Evolutionary conservation across 2,329 filamentous ascomycete genomes (phyloP), one percentile per base, ranked within the genome.

Genomic region (Trichoderma breve): DNA sequence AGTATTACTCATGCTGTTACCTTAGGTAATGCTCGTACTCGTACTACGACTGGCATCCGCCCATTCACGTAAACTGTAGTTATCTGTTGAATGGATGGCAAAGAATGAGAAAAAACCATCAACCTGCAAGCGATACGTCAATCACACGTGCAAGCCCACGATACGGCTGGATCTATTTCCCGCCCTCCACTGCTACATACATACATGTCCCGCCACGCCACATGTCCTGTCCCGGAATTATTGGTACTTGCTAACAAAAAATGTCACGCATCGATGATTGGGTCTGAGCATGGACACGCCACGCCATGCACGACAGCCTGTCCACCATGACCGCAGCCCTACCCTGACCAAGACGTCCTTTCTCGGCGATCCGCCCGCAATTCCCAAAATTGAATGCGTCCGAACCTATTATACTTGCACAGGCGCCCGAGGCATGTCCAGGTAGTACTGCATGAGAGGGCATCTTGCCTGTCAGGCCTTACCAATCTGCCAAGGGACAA

Each of bases 281-380:
- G 57, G 28, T 34, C 58, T 69, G 66, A 28, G 55, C 66, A 30
- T 69, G 53, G 64, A 61, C 67, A 62, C 67, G 67, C 67, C 39
- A 68, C 34, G 66, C 66, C 57, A 70, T 70, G 67, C 67, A 70
- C 67, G 67, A 70, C 67, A 70, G 67, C 67, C 67, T 61, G 39
- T 53, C 66, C 57, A 24, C 30, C 57, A 51, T 28, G 36, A 47
- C 26, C 15, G 30, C 53, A 39, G 24, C 51, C 65, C 51, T 58
- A 26, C 18, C 34, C 26, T 21, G 65, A 57, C 32, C 14, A 36
- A 24, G 26, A 9, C 5, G 21, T 15, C n/a, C 14, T 69, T 47
- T 26, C 36, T 47, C 14, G 53, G 18, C 65, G n/a, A 69, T 34
- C 36, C 24, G 28, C 55, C 65, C 51, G 64, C 64, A 57, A 8